Evolutionary conservation across 1,139 yeast species (phyloP), one percentile per base, ranked within the genome.

Genomic region (Diutina mesorugosa): DNA sequence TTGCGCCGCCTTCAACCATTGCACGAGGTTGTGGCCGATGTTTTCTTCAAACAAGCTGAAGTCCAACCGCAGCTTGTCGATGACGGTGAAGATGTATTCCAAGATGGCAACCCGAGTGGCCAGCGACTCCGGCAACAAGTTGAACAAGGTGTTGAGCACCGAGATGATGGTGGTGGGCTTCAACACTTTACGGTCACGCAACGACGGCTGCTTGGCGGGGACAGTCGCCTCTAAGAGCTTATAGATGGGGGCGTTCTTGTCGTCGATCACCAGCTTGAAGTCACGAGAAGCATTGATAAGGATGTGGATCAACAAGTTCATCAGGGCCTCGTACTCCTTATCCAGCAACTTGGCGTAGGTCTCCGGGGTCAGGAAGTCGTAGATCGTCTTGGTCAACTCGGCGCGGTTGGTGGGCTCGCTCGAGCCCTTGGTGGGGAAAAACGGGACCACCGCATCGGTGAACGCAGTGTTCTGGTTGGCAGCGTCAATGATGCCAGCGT

Each of bases 181-280:
- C 60, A 77, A 73, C 53, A 78, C 69, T 64, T 70, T 74, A 67
- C 80, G 73, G 66, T 77, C 80, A 68, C 79, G 73, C 63, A 76
- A 70, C 45, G 77, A 68, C 53, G 76, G 75, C 61, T 71, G 73
- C 60, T 71, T 69, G 48, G 64, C 61, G 56, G 80, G 80, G 56
- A 69, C 72, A 54, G 70, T 63, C 56, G 67, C 70, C 29, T 69
- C 62, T 60, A 77, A 69, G 56, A 66, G 67, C 52, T 67, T 61
- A 55, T 73, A 62, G 58, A 77, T 64, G 51, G 66, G 62, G 18
- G 75, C 67, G 51, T 67, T 63, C 61, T 60, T 66, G 62, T 65
- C 66, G 59, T 73, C 69, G 29, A 69, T 69, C 38, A 62, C 60
- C 53, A 67, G 70, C 51, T 68, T 63, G 47, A 68, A 61, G 16